These are phyloP conservation scores for Microdochium nivale DNA, from an alignment of 2,329 filamentous ascomycete genomes.

Conservation along the genomic window DNA sequence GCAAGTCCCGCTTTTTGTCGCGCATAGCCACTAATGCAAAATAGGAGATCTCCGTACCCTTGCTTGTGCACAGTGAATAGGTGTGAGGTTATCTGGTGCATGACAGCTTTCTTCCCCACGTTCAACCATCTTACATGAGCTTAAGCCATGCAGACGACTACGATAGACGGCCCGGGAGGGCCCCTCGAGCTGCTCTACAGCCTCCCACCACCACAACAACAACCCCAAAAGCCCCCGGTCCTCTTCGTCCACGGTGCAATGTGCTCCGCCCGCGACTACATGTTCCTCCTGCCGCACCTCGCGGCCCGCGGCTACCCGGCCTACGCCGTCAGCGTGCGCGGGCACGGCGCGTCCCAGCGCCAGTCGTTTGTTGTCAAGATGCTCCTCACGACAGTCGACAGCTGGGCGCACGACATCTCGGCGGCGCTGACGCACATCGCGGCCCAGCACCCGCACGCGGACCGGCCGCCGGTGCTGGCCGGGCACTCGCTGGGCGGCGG, in stretches of 20 bases:
- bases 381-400: constrained; percentile 3
- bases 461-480: constrained; percentile 2
- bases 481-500: constrained; percentile 7
- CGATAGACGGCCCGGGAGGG: constrained; percentile 1
- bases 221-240: constrained; percentile 1
- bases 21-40: no score
- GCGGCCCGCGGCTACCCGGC: constrained; percentile 4
- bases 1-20: no score
- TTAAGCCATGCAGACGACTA: neutral
- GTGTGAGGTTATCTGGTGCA: no score
- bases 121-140: no score
- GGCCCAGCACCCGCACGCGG: neutral
- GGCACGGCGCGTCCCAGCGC: constrained; percentile 3
- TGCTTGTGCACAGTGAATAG: no score
- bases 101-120: no score
- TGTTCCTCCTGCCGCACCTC: constrained; percentile 5
- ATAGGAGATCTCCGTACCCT: no score
- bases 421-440: constrained; percentile 1
- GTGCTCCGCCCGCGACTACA: constrained; percentile 5
- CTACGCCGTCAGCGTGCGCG: constrained; percentile 5
- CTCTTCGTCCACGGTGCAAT: constrained; percentile 6
- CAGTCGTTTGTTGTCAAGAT: constrained; percentile 1
- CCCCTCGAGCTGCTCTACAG: constrained; percentile 3
- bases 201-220: neutral
- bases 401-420: constrained; percentile 1